phyloP scores from a whole-genome alignment of 352 stramenopile genomes.

The Aphanomyces invadans region DNA sequence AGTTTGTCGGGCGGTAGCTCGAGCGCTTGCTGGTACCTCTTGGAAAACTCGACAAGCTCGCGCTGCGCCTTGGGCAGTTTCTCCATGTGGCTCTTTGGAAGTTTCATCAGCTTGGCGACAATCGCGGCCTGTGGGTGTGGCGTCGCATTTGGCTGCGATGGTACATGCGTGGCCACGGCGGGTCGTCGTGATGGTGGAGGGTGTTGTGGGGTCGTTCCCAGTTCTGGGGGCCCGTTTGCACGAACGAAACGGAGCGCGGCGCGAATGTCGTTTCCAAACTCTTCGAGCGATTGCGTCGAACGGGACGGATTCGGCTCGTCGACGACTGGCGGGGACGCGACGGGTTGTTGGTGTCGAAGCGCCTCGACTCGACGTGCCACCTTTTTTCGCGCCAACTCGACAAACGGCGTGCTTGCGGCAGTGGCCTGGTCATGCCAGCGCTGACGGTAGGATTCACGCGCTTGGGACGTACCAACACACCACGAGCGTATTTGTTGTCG shows the following conservation, averaged over 20 bases:
- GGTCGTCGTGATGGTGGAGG: neutral
- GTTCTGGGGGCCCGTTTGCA: neutral
- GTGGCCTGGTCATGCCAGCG: neutral
- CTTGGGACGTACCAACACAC: slow-evolving; percentile 2
- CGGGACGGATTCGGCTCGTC: neutral
- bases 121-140: neutral
- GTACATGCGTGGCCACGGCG: no score
- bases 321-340: neutral
- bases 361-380: neutral
- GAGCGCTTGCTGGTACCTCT: slow-evolving; percentile 12
- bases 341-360: neutral
- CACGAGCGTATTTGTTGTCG: neutral
- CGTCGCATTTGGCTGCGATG: neutral
- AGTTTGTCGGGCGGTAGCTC: slow-evolving; percentile 3
- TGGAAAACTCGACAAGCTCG: slow-evolving; percentile 19
- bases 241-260: neutral
- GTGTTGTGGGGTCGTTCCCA: neutral
- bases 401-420: slow-evolving; percentile 9
- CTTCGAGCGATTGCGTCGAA: neutral
- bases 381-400: slow-evolving; percentile 21
- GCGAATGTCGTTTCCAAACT: slow-evolving; percentile 20
- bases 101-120: slow-evolving; percentile 11
- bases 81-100: slow-evolving; percentile 10
- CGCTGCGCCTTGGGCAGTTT: slow-evolving; percentile 20
- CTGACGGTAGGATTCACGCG: no score